Evolutionary conservation across 768 basidiomycete species (phyloP).

Genomic region (Mycena leptocephala): DNA sequence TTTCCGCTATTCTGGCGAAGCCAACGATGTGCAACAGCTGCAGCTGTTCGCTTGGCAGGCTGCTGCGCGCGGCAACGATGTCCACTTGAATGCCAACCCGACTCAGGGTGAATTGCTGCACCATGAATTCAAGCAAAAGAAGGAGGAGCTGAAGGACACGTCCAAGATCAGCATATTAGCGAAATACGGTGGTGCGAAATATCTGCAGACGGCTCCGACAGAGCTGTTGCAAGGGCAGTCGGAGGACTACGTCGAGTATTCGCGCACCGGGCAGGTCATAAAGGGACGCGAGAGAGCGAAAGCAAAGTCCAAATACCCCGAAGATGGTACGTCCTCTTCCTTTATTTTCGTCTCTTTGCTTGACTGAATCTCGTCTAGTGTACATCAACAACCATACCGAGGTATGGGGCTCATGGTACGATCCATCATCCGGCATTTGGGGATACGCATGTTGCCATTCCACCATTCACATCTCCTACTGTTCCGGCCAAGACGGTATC

Average conservation of each 20-base stretch:
- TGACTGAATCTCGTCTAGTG: conserved; percentile 62
- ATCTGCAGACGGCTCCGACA: conserved; percentile 90
- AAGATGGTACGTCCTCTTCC: conserved; percentile 81
- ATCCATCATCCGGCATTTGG: conserved; percentile 80
- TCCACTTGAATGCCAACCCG: conserved; percentile 96
- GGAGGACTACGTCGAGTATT: conserved; percentile 98
- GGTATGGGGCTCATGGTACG: conserved; percentile 99
- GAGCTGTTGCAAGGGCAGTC: conserved; percentile 97
- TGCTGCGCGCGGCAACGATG: conserved; percentile 92
- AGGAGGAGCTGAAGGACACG: conserved; percentile 91
- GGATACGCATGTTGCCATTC: conserved; percentile 98
- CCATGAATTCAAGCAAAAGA: conserved; percentile 92
- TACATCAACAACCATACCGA: conserved; percentile 93
- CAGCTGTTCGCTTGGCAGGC: conserved; percentile 99
- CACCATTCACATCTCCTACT: conserved; percentile 88
- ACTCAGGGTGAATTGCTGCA: conserved; percentile 96
- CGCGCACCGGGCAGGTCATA: conserved; percentile 90
- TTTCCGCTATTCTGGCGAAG: conserved; percentile 91
- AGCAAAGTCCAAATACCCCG: conserved; percentile 93
- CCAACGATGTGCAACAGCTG: conserved; percentile 91
- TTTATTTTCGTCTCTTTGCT: conserved; percentile 6
- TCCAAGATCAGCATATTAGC: conserved; percentile 92
- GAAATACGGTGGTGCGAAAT: conserved; percentile 96
- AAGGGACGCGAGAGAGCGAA: conserved; percentile 94
- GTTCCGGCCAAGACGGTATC: conserved; percentile 90